These are phyloP conservation scores for Tetrapisispora namnaoensis DNA, from an alignment of 805 yeast species.

Conservation along the genomic window DNA sequence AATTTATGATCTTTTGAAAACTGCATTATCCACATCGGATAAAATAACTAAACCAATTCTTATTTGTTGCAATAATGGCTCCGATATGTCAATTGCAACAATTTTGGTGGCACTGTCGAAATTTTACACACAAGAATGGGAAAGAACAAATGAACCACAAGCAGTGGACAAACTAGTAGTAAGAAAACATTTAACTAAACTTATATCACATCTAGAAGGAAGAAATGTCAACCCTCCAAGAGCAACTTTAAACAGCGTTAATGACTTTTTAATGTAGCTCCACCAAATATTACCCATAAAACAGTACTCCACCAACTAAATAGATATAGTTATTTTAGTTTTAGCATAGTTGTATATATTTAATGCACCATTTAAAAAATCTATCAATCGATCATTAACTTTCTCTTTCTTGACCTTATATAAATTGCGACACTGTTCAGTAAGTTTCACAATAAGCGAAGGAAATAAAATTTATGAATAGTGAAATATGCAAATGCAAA, in stretches of 20 bases:
- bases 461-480: too few species aligned
- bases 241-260: slow-evolving; percentile 64
- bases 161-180: slow-evolving; percentile 41
- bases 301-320: too few species aligned
- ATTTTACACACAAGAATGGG: slow-evolving; percentile 38
- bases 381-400: too few species aligned
- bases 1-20: slow-evolving; percentile 28
- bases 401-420: too few species aligned
- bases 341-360: too few species aligned
- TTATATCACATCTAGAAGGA: slow-evolving; percentile 33
- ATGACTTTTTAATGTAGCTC: slow-evolving; percentile 43
- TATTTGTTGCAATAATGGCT: slow-evolving; percentile 53
- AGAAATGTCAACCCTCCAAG: slow-evolving; percentile 66
- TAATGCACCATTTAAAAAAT: too few species aligned
- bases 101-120: slow-evolving; percentile 43
- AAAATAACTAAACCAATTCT: slow-evolving; percentile 23
- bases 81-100: slow-evolving; percentile 58
- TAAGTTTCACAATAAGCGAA: too few species aligned
- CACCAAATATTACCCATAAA: too few species aligned
- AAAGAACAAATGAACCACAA: slow-evolving; percentile 5
- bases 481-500: too few species aligned
- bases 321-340: too few species aligned
- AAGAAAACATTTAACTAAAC: slow-evolving; percentile 43
- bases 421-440: too few species aligned
- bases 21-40: background rate